These are phyloP conservation scores for Parasarocladium wereldwijsianum DNA, from an alignment of 2,329 filamentous ascomycete genomes.

Conservation along the genomic window DNA sequence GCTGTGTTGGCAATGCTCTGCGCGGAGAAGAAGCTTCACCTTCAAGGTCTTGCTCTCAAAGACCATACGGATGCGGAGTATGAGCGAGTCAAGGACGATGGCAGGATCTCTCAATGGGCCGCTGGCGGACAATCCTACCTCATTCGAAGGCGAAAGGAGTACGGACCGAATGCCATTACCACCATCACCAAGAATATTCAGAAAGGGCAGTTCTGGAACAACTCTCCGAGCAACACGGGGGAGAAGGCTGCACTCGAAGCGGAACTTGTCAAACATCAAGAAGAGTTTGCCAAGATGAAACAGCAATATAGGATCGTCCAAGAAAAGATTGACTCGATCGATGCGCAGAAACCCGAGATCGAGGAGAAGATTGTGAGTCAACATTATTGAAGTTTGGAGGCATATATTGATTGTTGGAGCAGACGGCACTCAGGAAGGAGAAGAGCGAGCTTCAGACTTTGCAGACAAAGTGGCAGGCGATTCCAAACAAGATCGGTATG, in stretches of 20 bases:
- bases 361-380: constrained; percentile 20
- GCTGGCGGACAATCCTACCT: constrained; percentile 48
- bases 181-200: constrained; percentile 49
- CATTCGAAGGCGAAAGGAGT: constrained; percentile 61
- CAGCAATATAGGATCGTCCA: constrained; percentile 18
- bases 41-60: constrained; percentile 46
- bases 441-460: constrained; percentile 56
- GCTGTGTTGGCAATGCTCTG: constrained; percentile 83
- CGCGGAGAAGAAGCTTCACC: constrained; percentile 52
- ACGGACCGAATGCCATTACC: constrained; percentile 59
- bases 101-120: constrained; percentile 54
- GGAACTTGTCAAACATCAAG: constrained; percentile 28
- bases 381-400: no score
- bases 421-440: constrained; percentile 36
- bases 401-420: constrained; percentile 1
- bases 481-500: constrained; percentile 60
- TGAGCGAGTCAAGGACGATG: constrained; percentile 42
- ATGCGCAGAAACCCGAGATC: constrained; percentile 26
- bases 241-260: constrained; percentile 48
- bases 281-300: constrained; percentile 19
- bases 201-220: constrained; percentile 56
- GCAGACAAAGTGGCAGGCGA: constrained; percentile 45
- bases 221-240: constrained; percentile 56
- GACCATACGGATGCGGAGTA: constrained; percentile 56
- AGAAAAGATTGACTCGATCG: constrained; percentile 24